Percentiles rank a stretch among this genome's conserved stretches.
These are phyloP conservation scores for Mycena vitilis DNA, from an alignment of 768 basidiomycete genomes.

Conservation along the genomic window DNA sequence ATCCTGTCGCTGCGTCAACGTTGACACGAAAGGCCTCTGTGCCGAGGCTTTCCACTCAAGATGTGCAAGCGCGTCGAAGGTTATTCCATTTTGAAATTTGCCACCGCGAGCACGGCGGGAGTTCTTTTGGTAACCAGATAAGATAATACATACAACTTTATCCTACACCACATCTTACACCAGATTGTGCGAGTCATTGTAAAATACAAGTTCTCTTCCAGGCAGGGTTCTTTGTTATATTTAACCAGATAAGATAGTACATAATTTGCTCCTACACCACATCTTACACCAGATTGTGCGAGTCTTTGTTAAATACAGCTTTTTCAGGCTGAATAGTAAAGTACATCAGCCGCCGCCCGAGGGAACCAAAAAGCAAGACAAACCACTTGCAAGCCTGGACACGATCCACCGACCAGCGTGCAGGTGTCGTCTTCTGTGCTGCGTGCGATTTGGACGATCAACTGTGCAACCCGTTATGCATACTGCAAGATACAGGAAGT, in stretches of 20 bases:
- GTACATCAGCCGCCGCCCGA: neutral
- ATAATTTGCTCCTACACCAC: too few species aligned
- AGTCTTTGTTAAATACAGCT: slow-evolving; percentile 9
- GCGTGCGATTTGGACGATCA: slow-evolving; percentile 20
- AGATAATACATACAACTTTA: too few species aligned
- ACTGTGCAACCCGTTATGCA: neutral
- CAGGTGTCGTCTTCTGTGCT: slow-evolving; percentile 1
- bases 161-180: neutral
- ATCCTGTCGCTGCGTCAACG: too few species aligned
- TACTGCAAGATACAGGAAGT: neutral
- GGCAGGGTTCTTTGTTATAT: too few species aligned
- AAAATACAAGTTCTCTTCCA: slow-evolving; percentile 17
- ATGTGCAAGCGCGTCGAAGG: too few species aligned
- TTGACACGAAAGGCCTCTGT: too few species aligned
- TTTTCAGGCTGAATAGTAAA: slow-evolving; percentile 17
- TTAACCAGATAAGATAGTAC: too few species aligned
- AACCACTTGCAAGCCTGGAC: slow-evolving; percentile 18
- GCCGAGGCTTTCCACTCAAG: too few species aligned
- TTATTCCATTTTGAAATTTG: too few species aligned
- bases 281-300: slow-evolving; percentile 8
- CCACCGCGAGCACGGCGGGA: too few species aligned
- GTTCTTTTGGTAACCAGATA: too few species aligned
- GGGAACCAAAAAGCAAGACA: neutral
- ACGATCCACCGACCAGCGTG: neutral
- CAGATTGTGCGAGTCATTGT: slow-evolving; percentile 1